A percentile compares a stretch with the other conserved stretches of the same genome.
These are phyloP conservation scores for Emericellopsis cladophorae DNA, from an alignment of 2,329 filamentous ascomycete species.

Conservation along the genomic window DNA sequence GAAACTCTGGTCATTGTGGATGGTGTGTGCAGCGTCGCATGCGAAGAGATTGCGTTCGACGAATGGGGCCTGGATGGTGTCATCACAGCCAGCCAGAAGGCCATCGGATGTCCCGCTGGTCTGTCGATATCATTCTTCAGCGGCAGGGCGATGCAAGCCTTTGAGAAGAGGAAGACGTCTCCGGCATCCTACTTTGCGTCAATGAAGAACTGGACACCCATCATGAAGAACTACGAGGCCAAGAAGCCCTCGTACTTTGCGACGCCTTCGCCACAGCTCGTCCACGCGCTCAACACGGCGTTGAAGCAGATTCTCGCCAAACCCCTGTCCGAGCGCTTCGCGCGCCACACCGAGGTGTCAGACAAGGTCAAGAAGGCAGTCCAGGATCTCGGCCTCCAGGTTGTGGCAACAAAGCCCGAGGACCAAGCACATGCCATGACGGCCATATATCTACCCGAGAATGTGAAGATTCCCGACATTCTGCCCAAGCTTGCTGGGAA, in stretches of 20 bases:
- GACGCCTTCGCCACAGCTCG: conserved; percentile 85
- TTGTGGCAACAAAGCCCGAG: conserved; percentile 73
- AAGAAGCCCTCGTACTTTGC: conserved; percentile 98
- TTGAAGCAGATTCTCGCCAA: conserved; percentile 74
- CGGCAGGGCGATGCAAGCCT: conserved; percentile 68
- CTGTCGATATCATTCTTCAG: conserved; percentile 92
- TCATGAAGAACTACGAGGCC: conserved; percentile 98
- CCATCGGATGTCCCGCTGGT: conserved; percentile 88
- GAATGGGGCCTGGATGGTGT: conserved; percentile 89
- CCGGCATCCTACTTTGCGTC: conserved; percentile 88
- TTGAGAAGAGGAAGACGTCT: conserved; percentile 69
- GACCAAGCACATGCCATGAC: conserved; percentile 98
- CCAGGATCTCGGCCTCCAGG: conserved; percentile 68
- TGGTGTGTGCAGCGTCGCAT: conserved; percentile 92
- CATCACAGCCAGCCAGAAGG: conserved; percentile 91
- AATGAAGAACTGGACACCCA: conserved; percentile 94
- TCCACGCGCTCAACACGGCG: conserved; percentile 84
- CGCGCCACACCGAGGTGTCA: conserved; percentile 64
- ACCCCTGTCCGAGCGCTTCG: conserved; percentile 73
- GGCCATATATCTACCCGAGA: conserved; percentile 86
- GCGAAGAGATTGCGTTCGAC: conserved; percentile 92
- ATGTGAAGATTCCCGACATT: conserved; percentile 66
- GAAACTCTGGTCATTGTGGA: conserved; percentile 88
- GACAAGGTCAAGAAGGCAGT: conserved; percentile 80
- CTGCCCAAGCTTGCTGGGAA: conserved; percentile 75